These are phyloP conservation scores for Nitzschia putrida DNA, from an alignment of 108 stramenopile genomes.

Conservation along the genomic window DNA sequence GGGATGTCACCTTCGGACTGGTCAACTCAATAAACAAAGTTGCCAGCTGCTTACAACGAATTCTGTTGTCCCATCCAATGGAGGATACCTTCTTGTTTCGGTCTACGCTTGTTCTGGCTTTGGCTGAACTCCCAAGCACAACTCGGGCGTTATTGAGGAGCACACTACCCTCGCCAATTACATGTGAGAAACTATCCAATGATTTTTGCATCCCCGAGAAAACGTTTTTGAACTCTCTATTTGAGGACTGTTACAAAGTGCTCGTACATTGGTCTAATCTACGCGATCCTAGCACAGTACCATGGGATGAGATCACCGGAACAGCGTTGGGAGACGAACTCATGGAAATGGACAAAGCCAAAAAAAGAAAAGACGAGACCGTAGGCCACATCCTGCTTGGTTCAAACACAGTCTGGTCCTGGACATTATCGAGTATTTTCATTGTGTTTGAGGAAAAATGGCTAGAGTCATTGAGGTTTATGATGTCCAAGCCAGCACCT, in stretches of 20 bases:
- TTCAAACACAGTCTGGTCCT: constrained; percentile 34
- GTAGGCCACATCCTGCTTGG: constrained; percentile 5
- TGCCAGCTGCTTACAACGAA: neutral
- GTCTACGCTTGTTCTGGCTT: constrained; percentile 23
- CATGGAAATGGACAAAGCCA: neutral
- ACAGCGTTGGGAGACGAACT: neutral
- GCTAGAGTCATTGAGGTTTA: constrained; percentile 25
- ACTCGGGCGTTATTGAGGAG: constrained; percentile 14
- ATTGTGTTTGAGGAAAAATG: constrained; percentile 34
- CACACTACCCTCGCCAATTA: neutral
- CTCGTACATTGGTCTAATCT: constrained; percentile 27
- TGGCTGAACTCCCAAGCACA: constrained; percentile 24
- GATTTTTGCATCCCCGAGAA: neutral
- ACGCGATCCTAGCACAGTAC: constrained; percentile 33
- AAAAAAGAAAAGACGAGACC: neutral
- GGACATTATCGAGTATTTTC: constrained; percentile 35
- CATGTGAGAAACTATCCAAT: neutral
- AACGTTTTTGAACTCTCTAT: neutral
- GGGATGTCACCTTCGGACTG: constrained; percentile 1
- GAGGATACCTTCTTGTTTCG: constrained; percentile 29
- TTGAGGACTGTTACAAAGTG: constrained; percentile 25
- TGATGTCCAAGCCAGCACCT: neutral
- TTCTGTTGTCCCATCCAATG: constrained; percentile 21
- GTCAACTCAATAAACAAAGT: constrained; percentile 1
- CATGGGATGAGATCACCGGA: constrained; percentile 41